Evolutionary conservation across 2,329 filamentous ascomycete species (phyloP).

Genomic region (Rachicladosporium sp.): DNA sequence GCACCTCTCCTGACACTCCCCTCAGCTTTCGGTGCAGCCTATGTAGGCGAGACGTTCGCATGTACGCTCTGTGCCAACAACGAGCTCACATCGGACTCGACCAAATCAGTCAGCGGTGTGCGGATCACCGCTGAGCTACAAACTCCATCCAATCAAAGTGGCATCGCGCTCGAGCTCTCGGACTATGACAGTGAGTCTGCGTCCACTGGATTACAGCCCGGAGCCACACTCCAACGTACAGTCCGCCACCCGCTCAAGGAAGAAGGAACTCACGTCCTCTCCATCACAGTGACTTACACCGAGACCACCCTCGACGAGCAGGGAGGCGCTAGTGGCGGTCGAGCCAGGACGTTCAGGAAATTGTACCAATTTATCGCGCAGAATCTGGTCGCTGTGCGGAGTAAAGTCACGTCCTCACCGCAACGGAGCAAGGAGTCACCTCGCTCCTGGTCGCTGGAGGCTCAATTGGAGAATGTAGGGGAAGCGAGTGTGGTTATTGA

Average conservation of each 20-base stretch:
- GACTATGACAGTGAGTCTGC: background rate
- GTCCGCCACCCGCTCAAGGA: slow-evolving; percentile 82
- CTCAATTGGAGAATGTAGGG: slow-evolving; percentile 88
- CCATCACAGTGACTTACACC: slow-evolving; percentile 87
- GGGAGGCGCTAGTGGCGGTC: slow-evolving; percentile 39
- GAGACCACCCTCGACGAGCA: slow-evolving; percentile 48
- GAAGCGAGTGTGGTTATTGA: slow-evolving; percentile 74
- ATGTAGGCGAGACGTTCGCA: slow-evolving; percentile 88
- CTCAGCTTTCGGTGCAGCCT: slow-evolving; percentile 82
- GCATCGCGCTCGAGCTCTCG: slow-evolving; percentile 45
- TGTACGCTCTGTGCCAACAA: slow-evolving; percentile 94
- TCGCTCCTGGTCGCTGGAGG: slow-evolving; percentile 63
- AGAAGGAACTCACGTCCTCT: slow-evolving; percentile 85
- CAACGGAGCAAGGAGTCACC: slow-evolving; percentile 33
- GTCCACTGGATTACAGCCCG: slow-evolving; percentile 21
- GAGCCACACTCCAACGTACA: slow-evolving; percentile 65
- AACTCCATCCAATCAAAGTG: slow-evolving; percentile 60
- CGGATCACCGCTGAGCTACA: slow-evolving; percentile 89
- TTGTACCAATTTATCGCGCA: slow-evolving; percentile 95
- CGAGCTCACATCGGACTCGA: slow-evolving; percentile 41
- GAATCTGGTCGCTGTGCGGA: slow-evolving; percentile 76
- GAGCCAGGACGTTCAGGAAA: slow-evolving; percentile 80
- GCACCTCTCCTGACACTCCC: slow-evolving; percentile 65
- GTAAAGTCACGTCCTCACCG: slow-evolving; percentile 47
- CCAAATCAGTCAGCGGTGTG: slow-evolving; percentile 55